A percentile compares a stretch with the other conserved stretches of the same genome.
Evolutionary conservation across 2,329 filamentous ascomycete species (phyloP).

Genomic region (Talaromyces funiculosus): DNA sequence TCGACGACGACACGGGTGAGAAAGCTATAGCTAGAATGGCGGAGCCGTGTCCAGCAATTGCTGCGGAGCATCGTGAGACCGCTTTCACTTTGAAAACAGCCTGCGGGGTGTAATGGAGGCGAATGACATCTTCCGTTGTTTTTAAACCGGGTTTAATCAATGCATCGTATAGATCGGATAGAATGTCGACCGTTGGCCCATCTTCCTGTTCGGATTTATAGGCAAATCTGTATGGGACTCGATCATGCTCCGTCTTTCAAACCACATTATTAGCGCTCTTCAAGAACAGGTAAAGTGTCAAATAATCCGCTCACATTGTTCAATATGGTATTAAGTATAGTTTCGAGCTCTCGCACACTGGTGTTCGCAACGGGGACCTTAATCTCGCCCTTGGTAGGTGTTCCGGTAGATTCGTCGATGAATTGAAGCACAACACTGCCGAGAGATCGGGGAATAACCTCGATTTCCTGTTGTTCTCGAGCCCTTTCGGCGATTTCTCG

Average conservation of each 20-base stretch:
- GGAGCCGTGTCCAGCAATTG: constrained; percentile 85
- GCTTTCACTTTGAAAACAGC: constrained; percentile 90
- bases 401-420: constrained; percentile 68
- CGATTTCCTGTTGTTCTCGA: constrained; percentile 68
- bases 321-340: constrained; percentile 78
- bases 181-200: constrained; percentile 40
- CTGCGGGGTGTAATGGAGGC: constrained; percentile 68
- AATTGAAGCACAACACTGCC: constrained; percentile 84
- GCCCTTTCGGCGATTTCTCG: constrained; percentile 67
- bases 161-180: constrained; percentile 46
- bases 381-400: constrained; percentile 64
- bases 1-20: constrained; percentile 68
- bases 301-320: constrained; percentile 54
- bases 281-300: background rate
- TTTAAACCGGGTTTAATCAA: constrained; percentile 47
- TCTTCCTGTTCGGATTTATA: constrained; percentile 43
- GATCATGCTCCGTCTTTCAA: constrained; percentile 51
- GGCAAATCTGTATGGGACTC: constrained; percentile 62
- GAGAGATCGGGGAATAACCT: constrained; percentile 58
- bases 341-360: constrained; percentile 80
- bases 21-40: constrained; percentile 83
- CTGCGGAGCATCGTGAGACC: constrained; percentile 81
- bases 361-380: constrained; percentile 78
- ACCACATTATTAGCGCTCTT: background rate
- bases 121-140: constrained; percentile 57